Evolutionary conservation across 1,284 basidiomycete genomes (phyloP).

Genomic region (Entoloma clypeatum): DNA sequence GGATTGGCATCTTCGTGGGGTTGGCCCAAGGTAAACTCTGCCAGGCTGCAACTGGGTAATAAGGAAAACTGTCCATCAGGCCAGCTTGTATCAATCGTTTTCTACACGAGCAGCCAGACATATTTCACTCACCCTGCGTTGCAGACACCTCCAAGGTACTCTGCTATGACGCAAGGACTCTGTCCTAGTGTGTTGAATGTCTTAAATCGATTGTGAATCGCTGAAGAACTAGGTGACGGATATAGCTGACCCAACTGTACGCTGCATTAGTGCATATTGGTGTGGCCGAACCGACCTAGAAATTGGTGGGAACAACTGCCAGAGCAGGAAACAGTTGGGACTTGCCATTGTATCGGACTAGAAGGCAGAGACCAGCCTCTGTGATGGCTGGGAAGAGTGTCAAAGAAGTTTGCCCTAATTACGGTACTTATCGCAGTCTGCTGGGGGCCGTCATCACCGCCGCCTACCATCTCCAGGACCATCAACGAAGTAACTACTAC

Average conservation of each 20-base stretch:
- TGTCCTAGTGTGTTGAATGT: constrained; percentile 19
- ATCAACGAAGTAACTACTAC: too few species aligned
- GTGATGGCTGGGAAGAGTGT: too few species aligned
- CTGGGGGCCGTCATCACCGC: too few species aligned
- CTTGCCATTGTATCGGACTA: too few species aligned
- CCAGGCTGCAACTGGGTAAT: constrained; percentile 26
- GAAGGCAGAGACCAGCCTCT: too few species aligned
- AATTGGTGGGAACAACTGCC: too few species aligned
- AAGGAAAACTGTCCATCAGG: constrained; percentile 26
- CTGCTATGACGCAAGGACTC: constrained; percentile 20
- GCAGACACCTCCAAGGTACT: constrained; percentile 35
- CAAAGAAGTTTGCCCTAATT: too few species aligned
- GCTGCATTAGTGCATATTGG: background rate
- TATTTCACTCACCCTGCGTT: constrained; percentile 30
- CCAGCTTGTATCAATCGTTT: background rate
- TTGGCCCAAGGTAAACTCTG: constrained; percentile 33
- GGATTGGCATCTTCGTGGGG: constrained; percentile 22
- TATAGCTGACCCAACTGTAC: constrained; percentile 3
- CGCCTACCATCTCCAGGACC: too few species aligned
- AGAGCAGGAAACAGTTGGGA: too few species aligned
- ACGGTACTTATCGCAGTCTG: too few species aligned
- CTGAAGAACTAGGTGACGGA: background rate
- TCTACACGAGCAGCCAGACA: background rate
- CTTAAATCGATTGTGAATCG: constrained; percentile 8
- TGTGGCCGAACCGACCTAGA: too few species aligned